Evolutionary conservation across 2,329 filamentous ascomycete genomes (phyloP).

Genomic region (Alternaria panax): DNA sequence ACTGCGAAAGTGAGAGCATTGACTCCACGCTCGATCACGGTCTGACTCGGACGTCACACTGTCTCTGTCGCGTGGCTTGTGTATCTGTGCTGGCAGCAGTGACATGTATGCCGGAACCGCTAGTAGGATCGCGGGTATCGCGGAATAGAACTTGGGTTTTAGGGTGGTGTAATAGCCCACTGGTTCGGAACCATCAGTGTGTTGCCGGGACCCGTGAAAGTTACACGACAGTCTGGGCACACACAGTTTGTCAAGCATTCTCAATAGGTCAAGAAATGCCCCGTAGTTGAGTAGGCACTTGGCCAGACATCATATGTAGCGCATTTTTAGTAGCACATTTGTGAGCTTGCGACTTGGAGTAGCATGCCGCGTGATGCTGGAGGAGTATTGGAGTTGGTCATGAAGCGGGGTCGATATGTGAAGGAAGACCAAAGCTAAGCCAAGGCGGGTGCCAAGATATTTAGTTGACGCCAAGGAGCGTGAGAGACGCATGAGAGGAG

Average conservation of each 20-base stretch:
- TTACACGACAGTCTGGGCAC: constrained; percentile 26
- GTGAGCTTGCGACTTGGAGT: constrained; percentile 1
- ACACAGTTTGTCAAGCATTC: neutral
- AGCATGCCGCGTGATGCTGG: constrained; percentile 6
- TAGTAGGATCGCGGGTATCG: constrained; percentile 7
- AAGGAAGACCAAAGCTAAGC: neutral
- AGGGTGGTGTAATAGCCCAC: constrained; percentile 29
- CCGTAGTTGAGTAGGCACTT: constrained; percentile 12
- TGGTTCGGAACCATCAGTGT: constrained; percentile 18
- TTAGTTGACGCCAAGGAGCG: constrained; percentile 14
- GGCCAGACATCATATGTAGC: constrained; percentile 16
- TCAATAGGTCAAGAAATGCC: constrained; percentile 21
- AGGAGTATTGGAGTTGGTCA: constrained; percentile 7
- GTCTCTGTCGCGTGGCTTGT: constrained; percentile 17
- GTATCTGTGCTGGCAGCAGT: constrained; percentile 23
- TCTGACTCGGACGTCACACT: constrained; percentile 5
- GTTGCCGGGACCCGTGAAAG: constrained; percentile 22
- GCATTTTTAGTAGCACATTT: neutral
- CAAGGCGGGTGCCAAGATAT: constrained; percentile 25
- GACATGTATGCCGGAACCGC: constrained; percentile 17
- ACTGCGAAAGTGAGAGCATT: neutral
- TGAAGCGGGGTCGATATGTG: constrained; percentile 14
- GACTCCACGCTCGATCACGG: neutral
- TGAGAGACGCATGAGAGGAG: constrained; percentile 19
- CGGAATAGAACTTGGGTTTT: constrained; percentile 8